These are phyloP conservation scores for Tolypocladium pustulatum DNA, from an alignment of 2,329 filamentous ascomycete species.

Conservation along the genomic window DNA sequence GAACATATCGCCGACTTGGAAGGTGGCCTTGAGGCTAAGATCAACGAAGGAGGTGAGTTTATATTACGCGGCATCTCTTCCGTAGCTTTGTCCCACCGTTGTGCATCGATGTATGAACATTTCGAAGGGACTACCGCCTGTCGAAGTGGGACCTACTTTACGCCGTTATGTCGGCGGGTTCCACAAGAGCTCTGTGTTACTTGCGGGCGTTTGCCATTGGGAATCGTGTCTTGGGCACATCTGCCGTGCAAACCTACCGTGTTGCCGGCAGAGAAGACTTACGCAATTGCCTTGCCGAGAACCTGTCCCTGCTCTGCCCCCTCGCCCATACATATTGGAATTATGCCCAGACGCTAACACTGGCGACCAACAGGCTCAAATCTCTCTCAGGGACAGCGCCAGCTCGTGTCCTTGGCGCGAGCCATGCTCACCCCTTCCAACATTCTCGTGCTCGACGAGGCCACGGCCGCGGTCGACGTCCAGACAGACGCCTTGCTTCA, in stretches of 20 bases:
- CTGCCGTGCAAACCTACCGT: neutral
- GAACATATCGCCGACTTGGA: conserved; percentile 81
- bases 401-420: conserved; percentile 86
- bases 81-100: neutral
- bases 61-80: neutral
- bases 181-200: neutral
- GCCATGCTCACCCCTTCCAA: conserved; percentile 93
- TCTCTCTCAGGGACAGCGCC: conserved; percentile 86
- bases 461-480: conserved; percentile 67
- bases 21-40: conserved; percentile 78
- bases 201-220: neutral
- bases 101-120: neutral
- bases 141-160: neutral
- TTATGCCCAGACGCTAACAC: neutral
- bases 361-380: conserved; percentile 59
- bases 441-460: conserved; percentile 93
- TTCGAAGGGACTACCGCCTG: neutral
- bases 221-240: neutral
- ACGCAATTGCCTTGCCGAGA: neutral
- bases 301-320: neutral
- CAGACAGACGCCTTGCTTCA: conserved; percentile 60
- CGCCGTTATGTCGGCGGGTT: neutral
- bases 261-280: neutral
- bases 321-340: neutral
- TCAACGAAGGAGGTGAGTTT: conserved; percentile 83